Conservation (phyloP, 2,329 filamentous ascomycete species). For the Cercospora nicotianae region DNA sequence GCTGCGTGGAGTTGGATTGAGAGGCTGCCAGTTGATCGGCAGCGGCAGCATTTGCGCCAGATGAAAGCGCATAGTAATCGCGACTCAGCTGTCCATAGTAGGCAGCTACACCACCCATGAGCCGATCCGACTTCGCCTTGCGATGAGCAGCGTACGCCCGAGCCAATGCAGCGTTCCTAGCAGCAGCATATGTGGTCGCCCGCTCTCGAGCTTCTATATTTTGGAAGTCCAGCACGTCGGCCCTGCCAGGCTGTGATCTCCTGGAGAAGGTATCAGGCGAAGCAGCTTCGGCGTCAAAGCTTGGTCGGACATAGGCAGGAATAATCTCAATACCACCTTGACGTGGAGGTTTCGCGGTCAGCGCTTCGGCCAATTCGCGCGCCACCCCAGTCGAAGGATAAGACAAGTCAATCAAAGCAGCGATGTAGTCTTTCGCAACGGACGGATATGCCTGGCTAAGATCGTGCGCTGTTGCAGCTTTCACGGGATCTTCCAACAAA, state of each 20-base stretch:
- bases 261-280: not conserved
- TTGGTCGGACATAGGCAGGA: conserved; percentile 47
- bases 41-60: conserved; percentile 61
- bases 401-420: conserved; percentile 58
- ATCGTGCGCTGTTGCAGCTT: conserved; percentile 50
- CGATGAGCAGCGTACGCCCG: conserved; percentile 61
- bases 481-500: conserved; percentile 24
- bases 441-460: conserved; percentile 57
- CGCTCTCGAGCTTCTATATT: conserved; percentile 26
- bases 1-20: conserved; percentile 58
- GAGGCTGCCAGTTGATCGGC: conserved; percentile 69
- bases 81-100: conserved; percentile 73
- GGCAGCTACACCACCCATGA: conserved; percentile 73
- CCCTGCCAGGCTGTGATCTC: not conserved
- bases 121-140: conserved; percentile 65
- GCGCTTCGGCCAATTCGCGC: conserved; percentile 59
- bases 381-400: conserved; percentile 59
- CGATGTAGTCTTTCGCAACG: conserved; percentile 51
- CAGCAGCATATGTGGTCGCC: conserved; percentile 43
- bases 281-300: not conserved
- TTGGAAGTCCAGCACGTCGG: not conserved
- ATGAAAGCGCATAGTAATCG: conserved; percentile 60
- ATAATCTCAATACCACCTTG: conserved; percentile 51
- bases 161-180: conserved; percentile 53
- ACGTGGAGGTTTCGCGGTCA: conserved; percentile 45